Conservation (phyloP, 345 rosid species). For the Eucalyptus regnans region DNA sequence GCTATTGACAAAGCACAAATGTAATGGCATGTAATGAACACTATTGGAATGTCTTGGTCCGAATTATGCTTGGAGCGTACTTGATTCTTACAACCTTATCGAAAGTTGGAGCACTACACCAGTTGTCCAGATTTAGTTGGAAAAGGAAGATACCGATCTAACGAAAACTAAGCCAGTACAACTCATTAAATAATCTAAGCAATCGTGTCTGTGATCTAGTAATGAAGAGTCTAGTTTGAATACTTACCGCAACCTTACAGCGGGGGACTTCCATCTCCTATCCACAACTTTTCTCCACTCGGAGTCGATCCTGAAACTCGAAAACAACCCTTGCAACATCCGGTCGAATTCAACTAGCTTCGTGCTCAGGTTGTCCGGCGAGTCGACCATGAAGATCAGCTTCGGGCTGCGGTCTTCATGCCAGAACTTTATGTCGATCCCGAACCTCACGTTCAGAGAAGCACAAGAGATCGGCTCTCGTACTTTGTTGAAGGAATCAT, state of each 20-base stretch:
- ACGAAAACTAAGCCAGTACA: neutral
- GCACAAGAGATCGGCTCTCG: neutral
- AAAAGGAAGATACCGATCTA: neutral
- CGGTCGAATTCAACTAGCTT: neutral
- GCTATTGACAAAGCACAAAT: neutral
- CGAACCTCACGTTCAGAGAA: neutral
- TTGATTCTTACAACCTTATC: neutral
- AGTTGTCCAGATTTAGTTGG: neutral
- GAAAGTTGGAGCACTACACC: neutral
- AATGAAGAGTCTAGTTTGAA: neutral
- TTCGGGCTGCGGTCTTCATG: neutral
- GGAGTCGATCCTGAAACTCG: neutral
- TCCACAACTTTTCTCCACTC: neutral
- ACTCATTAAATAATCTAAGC: neutral
- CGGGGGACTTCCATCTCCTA: neutral
- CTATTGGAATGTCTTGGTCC: neutral
- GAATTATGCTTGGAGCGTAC: neutral
- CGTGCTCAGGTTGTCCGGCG: neutral
- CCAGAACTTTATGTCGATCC: neutral
- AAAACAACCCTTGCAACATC: neutral
- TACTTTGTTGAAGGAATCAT: neutral
- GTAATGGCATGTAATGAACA: neutral
- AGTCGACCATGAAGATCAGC: neutral
- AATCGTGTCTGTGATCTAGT: neutral
- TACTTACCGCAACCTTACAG: neutral